A percentile compares a stretch with the other conserved stretches of the same genome.
These are phyloP conservation scores for Colletotrichum shisoi DNA, from an alignment of 2,329 filamentous ascomycete species.

Conservation along the genomic window DNA sequence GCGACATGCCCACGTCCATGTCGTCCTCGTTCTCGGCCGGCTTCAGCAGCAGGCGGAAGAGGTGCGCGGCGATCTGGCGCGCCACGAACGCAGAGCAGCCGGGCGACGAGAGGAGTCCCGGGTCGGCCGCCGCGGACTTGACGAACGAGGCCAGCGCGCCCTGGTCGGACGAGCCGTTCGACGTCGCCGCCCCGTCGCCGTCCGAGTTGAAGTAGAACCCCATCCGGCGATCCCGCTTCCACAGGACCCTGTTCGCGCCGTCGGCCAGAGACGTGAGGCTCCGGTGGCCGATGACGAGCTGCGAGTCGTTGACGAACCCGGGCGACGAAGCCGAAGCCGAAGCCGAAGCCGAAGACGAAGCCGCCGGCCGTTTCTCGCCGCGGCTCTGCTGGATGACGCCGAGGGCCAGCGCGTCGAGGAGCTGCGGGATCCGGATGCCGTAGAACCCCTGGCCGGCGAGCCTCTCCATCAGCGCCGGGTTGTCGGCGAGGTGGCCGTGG, in stretches of 20 bases:
- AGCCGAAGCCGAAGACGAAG: conserved; percentile 26
- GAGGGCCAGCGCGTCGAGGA: conserved; percentile 29
- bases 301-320: conserved; percentile 36
- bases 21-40: conserved; percentile 40
- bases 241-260: conserved; percentile 36
- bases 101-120: not conserved
- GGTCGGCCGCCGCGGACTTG: not conserved
- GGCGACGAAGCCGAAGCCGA: conserved; percentile 11
- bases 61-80: conserved; percentile 39
- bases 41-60: conserved; percentile 39
- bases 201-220: conserved; percentile 40
- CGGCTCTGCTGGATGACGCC: conserved; percentile 20
- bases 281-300: conserved; percentile 24
- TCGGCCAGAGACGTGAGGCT: conserved; percentile 32
- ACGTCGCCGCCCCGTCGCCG: not conserved
- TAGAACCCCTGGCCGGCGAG: conserved; percentile 19
- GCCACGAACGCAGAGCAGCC: not conserved
- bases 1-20: conserved; percentile 11
- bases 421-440: conserved; percentile 36
- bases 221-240: conserved; percentile 43
- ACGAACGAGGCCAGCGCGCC: conserved; percentile 14
- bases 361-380: rapidly evolving
- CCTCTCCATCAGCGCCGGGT: conserved; percentile 33
- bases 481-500: conserved; percentile 48
- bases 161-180: conserved; percentile 42